A percentile compares a stretch with the other conserved stretches of the same genome.
These are phyloP conservation scores for Luffa aegyptiaca DNA, from an alignment of 306 rosid genomes.

Conservation along the genomic window DNA sequence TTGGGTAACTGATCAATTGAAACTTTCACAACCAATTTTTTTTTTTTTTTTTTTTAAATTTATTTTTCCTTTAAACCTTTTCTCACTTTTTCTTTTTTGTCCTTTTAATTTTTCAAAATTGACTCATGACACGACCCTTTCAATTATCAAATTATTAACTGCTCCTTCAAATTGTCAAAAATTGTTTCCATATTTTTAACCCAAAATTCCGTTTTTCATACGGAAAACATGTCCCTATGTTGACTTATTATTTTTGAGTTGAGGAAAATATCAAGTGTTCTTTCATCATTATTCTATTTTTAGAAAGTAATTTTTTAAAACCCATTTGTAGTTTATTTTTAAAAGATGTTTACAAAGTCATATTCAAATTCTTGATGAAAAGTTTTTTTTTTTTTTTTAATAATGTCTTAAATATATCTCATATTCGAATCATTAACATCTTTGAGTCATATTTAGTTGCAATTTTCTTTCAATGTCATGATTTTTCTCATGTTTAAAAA, in stretches of 20 bases:
- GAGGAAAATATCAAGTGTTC: background rate
- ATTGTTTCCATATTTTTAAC: background rate
- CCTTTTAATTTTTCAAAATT: background rate
- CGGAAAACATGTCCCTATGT: background rate
- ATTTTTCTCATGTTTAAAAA: too few species aligned
- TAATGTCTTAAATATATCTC: too few species aligned
- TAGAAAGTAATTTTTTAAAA: too few species aligned
- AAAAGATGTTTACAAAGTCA: too few species aligned
- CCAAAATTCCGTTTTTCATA: background rate
- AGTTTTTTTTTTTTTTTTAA: too few species aligned
- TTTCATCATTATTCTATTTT: too few species aligned
- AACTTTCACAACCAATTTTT: conserved; percentile 22
- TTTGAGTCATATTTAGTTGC: too few species aligned
- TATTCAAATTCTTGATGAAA: too few species aligned
- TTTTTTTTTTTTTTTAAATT: background rate
- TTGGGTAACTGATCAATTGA: conserved; percentile 41
- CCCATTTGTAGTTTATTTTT: background rate
- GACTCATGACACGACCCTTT: background rate
- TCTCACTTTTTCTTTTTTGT: conserved; percentile 8
- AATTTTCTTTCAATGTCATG: too few species aligned
- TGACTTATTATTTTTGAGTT: background rate
- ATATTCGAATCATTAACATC: too few species aligned
- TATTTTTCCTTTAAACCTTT: background rate
- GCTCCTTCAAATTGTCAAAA: background rate
- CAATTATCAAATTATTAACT: background rate